Evolutionary conservation across 129 eudicot species (phyloP), one percentile per base, ranked within the genome.

Genomic region (Lactuca sativa): DNA sequence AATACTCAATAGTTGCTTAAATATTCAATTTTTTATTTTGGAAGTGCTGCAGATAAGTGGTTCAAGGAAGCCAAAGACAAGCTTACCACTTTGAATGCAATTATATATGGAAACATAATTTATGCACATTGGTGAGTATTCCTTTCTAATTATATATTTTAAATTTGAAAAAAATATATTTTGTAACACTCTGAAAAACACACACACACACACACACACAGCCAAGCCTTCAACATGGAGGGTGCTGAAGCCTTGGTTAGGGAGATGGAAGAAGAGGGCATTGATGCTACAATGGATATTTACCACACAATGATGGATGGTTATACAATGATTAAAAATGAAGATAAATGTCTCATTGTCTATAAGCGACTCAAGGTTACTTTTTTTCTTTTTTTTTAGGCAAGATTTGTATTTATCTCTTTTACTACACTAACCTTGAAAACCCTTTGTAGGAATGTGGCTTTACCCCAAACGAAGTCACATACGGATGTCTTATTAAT

Each of bases 301-400:
- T 93, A 93, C 66, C 98, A 93, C 73, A 89, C 90, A 5, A 93
- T 93, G 98, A 93, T 93, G 95, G 98, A 89, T 83, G 97, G 98
- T 17, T 93, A 93, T 82, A 89, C 97, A 59, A 89, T 87, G 90
- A 76, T 85, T 59, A 80, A 86, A 54, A 82, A 93, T 67, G 95
- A 85, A 82, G 92, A 86, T 52, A 93, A 93, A 81, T 93, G 97
- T 74, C 64, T 93, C 31, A 68, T 89, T 54, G 98, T 93, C 49
- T 93, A 83, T 82, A 73, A 83, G 57, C 83, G 98, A 72, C 95
- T 93, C 47, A 85, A 89, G 95, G 97, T 88, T 33, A 21, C 7
- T n/a, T 3, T 43, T 57, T 14, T 21, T 37, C 13, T 18, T 55
- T 32, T 7, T 65, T 65, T 54, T 51, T 51, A 36, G 9, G 30